phyloP scores from a whole-genome alignment of 2,329 filamentous ascomycete species.

The Hymenoscyphus occultus region DNA sequence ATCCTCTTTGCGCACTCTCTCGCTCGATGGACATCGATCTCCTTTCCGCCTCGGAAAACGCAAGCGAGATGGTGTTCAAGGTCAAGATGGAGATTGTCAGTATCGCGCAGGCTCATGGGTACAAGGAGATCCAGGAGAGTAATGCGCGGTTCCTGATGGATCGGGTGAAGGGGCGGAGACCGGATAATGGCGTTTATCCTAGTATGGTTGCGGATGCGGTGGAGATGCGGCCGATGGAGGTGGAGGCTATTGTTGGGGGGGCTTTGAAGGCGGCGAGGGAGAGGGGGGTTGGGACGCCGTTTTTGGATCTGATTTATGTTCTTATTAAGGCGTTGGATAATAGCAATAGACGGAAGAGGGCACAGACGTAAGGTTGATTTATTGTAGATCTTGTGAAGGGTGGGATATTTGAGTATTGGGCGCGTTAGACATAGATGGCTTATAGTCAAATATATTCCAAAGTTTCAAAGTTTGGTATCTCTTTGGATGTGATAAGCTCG shows the following conservation, averaged over 20 bases:
- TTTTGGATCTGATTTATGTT: conserved; percentile 43
- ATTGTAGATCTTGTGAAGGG: background rate
- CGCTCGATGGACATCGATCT: conserved; percentile 48
- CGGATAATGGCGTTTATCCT: conserved; percentile 43
- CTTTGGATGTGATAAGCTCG: background rate
- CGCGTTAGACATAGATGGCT: background rate
- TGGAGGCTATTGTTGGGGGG: conserved; percentile 62
- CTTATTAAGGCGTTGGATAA: conserved; percentile 35
- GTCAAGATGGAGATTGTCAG: conserved; percentile 53
- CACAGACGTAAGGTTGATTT: background rate
- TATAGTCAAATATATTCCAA: background rate
- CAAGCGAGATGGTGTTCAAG: conserved; percentile 49
- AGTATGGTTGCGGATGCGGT: conserved; percentile 60
- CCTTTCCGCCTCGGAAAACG: conserved; percentile 46
- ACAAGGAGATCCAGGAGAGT: conserved; percentile 70
- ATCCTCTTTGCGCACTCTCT: conserved; percentile 56
- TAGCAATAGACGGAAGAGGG: conserved; percentile 10
- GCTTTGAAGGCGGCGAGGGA: conserved; percentile 53
- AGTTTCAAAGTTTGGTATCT: background rate
- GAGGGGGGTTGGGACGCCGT: conserved; percentile 52
- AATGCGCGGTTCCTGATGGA: conserved; percentile 67
- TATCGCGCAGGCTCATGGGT: conserved; percentile 53
- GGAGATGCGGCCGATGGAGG: conserved; percentile 55
- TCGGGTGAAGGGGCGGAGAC: conserved; percentile 43
- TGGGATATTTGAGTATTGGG: background rate